These are phyloP conservation scores for Coelastrella sp. DNA, from an alignment of 139 green algal genomes.

Conservation along the genomic window DNA sequence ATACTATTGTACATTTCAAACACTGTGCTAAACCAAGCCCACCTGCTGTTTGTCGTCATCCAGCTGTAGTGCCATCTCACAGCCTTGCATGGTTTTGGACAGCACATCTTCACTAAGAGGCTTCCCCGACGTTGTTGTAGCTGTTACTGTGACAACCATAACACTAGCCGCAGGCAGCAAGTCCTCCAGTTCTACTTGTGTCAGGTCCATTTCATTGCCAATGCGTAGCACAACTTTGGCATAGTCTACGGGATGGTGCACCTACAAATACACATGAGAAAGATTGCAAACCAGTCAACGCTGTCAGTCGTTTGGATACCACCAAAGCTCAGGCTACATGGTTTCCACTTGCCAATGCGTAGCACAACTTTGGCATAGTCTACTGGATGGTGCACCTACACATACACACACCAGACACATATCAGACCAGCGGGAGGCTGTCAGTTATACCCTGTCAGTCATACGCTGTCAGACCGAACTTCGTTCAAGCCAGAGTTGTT, in stretches of 20 bases:
- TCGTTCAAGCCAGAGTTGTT: too few relatives aligned
- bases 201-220: constrained; percentile 89
- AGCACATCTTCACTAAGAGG: constrained; percentile 75
- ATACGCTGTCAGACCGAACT: too few relatives aligned
- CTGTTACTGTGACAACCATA: constrained; percentile 98
- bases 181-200: constrained; percentile 80
- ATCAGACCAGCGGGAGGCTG: constrained; percentile 71
- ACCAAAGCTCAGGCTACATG: neutral
- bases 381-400: constrained; percentile 84
- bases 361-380: constrained; percentile 95
- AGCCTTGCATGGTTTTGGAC: constrained; percentile 77
- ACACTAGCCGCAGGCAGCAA: constrained; percentile 84
- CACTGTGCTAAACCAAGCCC: neutral
- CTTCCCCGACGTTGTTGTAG: constrained; percentile 93
- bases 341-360: constrained; percentile 75
- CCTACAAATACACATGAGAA: constrained; percentile 44
- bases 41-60: constrained; percentile 85
- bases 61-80: constrained; percentile 82
- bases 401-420: neutral
- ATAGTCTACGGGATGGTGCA: constrained; percentile 92
- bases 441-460: neutral
- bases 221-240: constrained; percentile 89
- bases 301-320: neutral
- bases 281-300: constrained; percentile 68
- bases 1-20: too few relatives aligned